Conservation (phyloP, 176 grass and related monocot species). For the Triticum dicoccoides region DNA sequence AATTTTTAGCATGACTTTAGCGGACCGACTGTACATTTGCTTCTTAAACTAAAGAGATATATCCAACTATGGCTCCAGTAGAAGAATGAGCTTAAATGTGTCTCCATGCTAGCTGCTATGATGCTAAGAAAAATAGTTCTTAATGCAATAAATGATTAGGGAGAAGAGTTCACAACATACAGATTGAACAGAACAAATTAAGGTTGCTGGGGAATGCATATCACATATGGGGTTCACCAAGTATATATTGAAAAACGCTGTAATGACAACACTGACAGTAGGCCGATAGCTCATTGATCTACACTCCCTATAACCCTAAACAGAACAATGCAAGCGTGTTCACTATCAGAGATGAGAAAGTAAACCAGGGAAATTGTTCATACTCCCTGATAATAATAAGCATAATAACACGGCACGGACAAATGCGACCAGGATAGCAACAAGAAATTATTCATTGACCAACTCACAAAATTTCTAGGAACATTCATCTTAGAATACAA, state of each 20-base stretch:
- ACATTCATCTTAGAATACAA: slow-evolving; percentile 22
- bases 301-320: not conserved
- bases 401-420: not conserved
- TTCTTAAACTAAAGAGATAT: slow-evolving; percentile 6
- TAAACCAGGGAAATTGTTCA: slow-evolving; percentile 11
- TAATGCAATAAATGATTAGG: not conserved
- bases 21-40: not conserved
- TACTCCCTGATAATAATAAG: not conserved
- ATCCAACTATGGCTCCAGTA: not conserved
- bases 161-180: not conserved
- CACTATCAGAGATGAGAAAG: not conserved
- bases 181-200: not conserved
- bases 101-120: not conserved
- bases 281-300: not conserved
- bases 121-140: not conserved
- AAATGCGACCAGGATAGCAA: not conserved
- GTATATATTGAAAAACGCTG: not conserved
- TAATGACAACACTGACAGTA: not conserved
- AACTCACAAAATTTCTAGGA: slow-evolving; percentile 13
- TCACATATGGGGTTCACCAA: not conserved
- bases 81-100: not conserved
- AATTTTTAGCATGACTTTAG: not conserved
- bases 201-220: not conserved
- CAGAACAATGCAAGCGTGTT: not conserved
- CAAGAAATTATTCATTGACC: slow-evolving; percentile 12